Evolutionary conservation across 768 basidiomycete species (phyloP).

Genomic region (Phylloporus sp.): DNA sequence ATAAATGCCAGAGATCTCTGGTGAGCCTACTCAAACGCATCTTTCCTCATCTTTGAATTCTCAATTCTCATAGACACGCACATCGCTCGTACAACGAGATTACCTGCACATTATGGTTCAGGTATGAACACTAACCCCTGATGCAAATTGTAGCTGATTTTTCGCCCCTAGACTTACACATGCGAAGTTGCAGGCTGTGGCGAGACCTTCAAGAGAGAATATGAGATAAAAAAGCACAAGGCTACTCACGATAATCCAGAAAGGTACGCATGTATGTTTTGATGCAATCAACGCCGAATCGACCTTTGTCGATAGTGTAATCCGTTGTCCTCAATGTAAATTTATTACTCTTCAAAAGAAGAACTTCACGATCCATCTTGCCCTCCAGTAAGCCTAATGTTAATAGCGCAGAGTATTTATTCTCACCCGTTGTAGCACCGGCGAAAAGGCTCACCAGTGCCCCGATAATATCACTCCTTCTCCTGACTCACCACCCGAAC

Average conservation of each 20-base stretch:
- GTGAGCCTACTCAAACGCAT: neutral
- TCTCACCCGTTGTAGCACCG: slow-evolving; percentile 12
- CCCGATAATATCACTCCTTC: neutral
- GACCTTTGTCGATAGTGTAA: slow-evolving; percentile 11
- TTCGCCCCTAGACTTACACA: slow-evolving; percentile 3
- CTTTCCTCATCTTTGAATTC: too few relatives aligned
- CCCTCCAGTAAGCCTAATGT: slow-evolving; percentile 14
- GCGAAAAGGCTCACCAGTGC: slow-evolving; percentile 17
- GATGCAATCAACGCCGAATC: neutral
- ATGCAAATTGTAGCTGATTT: neutral
- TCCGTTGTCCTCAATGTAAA: slow-evolving; percentile 15
- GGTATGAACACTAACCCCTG: neutral
- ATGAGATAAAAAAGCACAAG: slow-evolving; percentile 23
- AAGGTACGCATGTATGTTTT: slow-evolving; percentile 4
- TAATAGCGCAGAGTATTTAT: neutral
- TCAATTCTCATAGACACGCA: slow-evolving; percentile 13
- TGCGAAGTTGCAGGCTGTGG: slow-evolving; percentile 14
- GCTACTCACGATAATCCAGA: slow-evolving; percentile 10
- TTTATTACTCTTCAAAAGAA: slow-evolving; percentile 22
- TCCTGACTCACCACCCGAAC: neutral
- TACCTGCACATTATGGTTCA: slow-evolving; percentile 8
- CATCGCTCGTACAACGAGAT: neutral
- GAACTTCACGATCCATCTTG: slow-evolving; percentile 17
- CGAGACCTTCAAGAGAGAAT: slow-evolving; percentile 11
- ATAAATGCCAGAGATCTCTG: neutral